A percentile compares a stretch with the other conserved stretches of the same genome.
phyloP scores from a whole-genome alignment of 106 monocot species.

The Platanthera zijinensis region DNA sequence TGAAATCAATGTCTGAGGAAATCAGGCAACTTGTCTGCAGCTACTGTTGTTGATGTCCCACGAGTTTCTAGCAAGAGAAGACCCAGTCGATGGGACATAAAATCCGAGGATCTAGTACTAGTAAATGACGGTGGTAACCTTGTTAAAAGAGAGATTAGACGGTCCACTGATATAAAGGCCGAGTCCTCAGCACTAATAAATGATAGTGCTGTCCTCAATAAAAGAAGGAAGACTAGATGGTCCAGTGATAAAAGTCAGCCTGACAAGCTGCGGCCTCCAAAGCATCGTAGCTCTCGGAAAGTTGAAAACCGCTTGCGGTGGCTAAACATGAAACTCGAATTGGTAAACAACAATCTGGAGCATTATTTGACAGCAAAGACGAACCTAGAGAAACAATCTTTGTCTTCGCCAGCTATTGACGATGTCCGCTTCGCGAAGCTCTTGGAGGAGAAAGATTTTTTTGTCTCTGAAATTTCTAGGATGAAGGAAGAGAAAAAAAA shows the following conservation, averaged over 20 bases:
- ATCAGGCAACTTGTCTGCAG: neutral
- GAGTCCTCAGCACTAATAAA: neutral
- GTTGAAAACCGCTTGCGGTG: neutral
- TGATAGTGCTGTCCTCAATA: neutral
- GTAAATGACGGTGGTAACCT: neutral
- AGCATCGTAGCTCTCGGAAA: neutral
- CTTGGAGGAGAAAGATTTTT: conserved; percentile 60
- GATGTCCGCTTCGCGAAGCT: conserved; percentile 32
- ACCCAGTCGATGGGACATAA: conserved; percentile 15
- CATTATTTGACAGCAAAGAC: neutral
- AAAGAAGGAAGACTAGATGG: conserved; percentile 16
- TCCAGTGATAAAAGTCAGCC: conserved; percentile 9
- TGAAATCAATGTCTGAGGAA: neutral
- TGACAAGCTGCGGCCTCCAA: neutral
- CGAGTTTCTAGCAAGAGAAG: conserved; percentile 6
- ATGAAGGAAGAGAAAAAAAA: conserved; percentile 73
- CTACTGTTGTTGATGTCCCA: neutral
- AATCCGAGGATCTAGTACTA: conserved; percentile 3
- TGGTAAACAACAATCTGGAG: neutral
- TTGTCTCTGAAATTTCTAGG: conserved; percentile 72
- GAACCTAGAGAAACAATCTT: neutral
- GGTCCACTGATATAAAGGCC: neutral
- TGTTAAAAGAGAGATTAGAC: conserved; percentile 3
- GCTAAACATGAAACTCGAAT: neutral
- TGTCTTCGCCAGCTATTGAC: neutral